Evolutionary conservation across 768 basidiomycete genomes (phyloP), one percentile per base, ranked within the genome.

Genomic region (Mycena chlorophos): DNA sequence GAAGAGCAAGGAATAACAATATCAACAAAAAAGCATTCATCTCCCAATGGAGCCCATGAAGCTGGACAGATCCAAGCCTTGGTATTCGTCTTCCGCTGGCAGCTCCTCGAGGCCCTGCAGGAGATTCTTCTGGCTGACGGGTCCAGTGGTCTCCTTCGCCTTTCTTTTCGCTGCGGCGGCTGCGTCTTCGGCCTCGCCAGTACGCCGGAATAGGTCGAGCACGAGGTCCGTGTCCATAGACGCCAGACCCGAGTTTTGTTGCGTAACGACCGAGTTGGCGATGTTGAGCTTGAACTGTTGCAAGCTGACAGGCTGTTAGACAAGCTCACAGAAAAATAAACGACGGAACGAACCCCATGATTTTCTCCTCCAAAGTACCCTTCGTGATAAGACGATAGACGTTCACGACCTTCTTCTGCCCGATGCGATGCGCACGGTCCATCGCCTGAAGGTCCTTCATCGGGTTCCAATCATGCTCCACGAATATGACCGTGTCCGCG

Each of bases 391-490:
- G 75, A 16, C 97, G 88, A 74, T 99, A 99, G 4, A 99, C 97
- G 63, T 98, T 98, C 26, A 99, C 97, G 14, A 98, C 96, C 71
- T 94, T 94, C 78, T 97, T 98, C 75, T 99, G 97, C 5, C 97
- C 97, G 31, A 98, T 88, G 51, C 97, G 88, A 73, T 98, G 97
- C 1, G 97, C 97, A 55, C 97, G 84, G 68, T 99, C 97, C 97
- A 99, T 99, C 6, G 97, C 97, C 68, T 99, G 97, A 5, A 98
- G 75, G 75, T 99, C 97, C 71, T 98, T 98, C 94, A 96, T 97
- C 5, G 97, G 97, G 69, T 99, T 99, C 97, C 97, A 99, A 69
- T 99, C 97, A 65, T 99, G 97, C 69, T 99, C 97, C 50, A 99
- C 93, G 65, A 99, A 99, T 60, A 99, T 97, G 55, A 99, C 97